Evolutionary conservation across 1,284 basidiomycete genomes (phyloP).

Genomic region (Trametes versicolor): DNA sequence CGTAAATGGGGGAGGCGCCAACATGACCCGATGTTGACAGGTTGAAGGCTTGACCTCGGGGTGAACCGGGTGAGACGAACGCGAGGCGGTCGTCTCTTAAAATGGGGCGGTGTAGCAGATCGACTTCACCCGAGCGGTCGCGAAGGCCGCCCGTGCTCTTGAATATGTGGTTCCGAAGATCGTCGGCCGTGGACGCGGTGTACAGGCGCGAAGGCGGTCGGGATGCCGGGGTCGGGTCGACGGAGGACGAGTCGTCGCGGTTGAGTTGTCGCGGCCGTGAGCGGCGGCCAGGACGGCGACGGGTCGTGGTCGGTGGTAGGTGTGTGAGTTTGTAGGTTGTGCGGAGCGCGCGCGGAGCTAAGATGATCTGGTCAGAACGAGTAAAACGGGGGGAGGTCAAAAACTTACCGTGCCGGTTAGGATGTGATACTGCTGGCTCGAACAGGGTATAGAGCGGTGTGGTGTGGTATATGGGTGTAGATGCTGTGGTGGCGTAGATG

Average conservation of each 20-base stretch:
- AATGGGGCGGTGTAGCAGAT: neutral
- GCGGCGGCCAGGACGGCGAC: neutral
- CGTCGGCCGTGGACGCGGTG: slow-evolving; percentile 3
- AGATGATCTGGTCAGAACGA: neutral
- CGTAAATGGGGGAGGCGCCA: neutral
- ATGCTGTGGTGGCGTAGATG: no score
- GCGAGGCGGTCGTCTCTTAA: neutral
- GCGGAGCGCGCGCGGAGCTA: neutral
- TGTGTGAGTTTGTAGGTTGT: neutral
- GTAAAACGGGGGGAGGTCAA: neutral
- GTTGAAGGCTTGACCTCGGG: neutral
- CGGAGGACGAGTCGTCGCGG: neutral
- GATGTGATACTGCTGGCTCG: no score
- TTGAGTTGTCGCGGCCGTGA: neutral
- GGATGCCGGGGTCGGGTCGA: slow-evolving; percentile 2
- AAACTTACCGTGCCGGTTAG: no score
- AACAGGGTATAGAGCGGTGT: no score
- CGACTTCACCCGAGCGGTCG: slow-evolving; percentile 9
- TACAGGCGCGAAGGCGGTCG: neutral
- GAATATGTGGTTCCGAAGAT: slow-evolving; percentile 6
- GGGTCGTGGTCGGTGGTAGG: neutral
- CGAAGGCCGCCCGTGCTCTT: slow-evolving; percentile 9
- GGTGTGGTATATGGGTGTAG: no score
- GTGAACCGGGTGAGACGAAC: neutral
- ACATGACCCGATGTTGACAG: neutral